phyloP scores from a whole-genome alignment of 1,139 yeast species.

The Kodamaea fungicola region DNA sequence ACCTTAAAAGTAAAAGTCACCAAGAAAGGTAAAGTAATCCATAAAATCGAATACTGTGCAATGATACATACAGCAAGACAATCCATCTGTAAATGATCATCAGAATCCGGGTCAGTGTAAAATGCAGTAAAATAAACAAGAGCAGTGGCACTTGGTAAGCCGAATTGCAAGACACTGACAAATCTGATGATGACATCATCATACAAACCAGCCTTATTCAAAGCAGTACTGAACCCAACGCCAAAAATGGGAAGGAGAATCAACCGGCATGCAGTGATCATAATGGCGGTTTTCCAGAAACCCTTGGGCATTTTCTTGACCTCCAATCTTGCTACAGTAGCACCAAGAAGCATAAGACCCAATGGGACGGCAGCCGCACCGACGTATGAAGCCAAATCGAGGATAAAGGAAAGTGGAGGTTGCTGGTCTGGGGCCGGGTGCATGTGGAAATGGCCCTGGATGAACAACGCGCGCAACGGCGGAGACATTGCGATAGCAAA shows the following conservation, averaged over 20 bases:
- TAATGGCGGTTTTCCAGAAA: constrained; percentile 59
- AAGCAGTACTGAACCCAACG: constrained; percentile 43
- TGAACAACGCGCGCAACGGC: constrained; percentile 79
- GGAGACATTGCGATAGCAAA: constrained; percentile 77
- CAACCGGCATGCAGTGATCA: constrained; percentile 32
- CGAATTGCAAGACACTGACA: constrained; percentile 71
- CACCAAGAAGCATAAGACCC: constrained; percentile 79
- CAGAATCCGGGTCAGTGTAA: constrained; percentile 63
- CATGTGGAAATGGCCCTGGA: constrained; percentile 26
- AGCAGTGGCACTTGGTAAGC: constrained; percentile 84
- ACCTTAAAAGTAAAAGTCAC: constrained; percentile 55
- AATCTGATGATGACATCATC: constrained; percentile 54
- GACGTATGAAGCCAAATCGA: constrained; percentile 74
- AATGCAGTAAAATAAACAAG: constrained; percentile 82
- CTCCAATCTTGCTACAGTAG: constrained; percentile 73
- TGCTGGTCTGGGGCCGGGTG: constrained; percentile 77
- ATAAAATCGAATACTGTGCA: constrained; percentile 60
- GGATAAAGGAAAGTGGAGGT: constrained; percentile 80
- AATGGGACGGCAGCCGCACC: constrained; percentile 90
- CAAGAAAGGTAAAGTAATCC: constrained; percentile 62
- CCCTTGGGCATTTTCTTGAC: constrained; percentile 60
- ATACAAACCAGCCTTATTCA: constrained; percentile 44
- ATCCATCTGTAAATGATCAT: constrained; percentile 73
- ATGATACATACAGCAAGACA: constrained; percentile 73
- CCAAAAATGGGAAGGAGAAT: constrained; percentile 44